Conservation (phyloP, 2,329 filamentous ascomycete genomes). For the Talaromyces albobiverticillius region DNA sequence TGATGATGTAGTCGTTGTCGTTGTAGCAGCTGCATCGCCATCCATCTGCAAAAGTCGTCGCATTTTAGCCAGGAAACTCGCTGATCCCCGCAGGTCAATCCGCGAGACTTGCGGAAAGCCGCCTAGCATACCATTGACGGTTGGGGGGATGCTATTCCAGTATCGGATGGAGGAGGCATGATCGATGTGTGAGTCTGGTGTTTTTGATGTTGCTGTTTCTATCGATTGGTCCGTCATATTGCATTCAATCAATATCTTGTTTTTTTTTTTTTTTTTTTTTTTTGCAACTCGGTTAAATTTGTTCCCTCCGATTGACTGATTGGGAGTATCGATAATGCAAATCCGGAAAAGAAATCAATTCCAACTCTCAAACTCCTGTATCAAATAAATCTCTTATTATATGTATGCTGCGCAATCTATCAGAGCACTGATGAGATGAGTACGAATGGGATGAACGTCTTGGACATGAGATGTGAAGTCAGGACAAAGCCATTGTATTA, state of each 20-base stretch:
- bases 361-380: too few relatives aligned
- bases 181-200: conserved; percentile 29
- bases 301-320: too few relatives aligned
- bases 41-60: conserved; percentile 34
- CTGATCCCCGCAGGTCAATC: conserved; percentile 68
- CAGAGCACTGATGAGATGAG: too few relatives aligned
- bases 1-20: background rate
- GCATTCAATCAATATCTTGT: too few relatives aligned
- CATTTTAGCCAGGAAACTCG: conserved; percentile 67
- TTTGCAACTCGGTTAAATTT: too few relatives aligned
- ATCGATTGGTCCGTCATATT: background rate
- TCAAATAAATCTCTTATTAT: too few relatives aligned
- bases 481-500: background rate
- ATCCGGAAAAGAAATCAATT: too few relatives aligned
- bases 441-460: too few relatives aligned
- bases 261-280: too few relatives aligned
- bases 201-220: background rate
- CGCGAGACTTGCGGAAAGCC: conserved; percentile 66
- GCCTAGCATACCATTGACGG: conserved; percentile 69
- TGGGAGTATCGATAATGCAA: too few relatives aligned
- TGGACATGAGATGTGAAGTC: too few relatives aligned
- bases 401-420: too few relatives aligned
- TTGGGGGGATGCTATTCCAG: conserved; percentile 35
- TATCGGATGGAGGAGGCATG: conserved; percentile 29
- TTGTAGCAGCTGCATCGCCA: background rate